Base-by-base conservation (phyloP, 2,329 filamentous ascomycete genomes). In the Penicillium hesseltinei region DNA sequence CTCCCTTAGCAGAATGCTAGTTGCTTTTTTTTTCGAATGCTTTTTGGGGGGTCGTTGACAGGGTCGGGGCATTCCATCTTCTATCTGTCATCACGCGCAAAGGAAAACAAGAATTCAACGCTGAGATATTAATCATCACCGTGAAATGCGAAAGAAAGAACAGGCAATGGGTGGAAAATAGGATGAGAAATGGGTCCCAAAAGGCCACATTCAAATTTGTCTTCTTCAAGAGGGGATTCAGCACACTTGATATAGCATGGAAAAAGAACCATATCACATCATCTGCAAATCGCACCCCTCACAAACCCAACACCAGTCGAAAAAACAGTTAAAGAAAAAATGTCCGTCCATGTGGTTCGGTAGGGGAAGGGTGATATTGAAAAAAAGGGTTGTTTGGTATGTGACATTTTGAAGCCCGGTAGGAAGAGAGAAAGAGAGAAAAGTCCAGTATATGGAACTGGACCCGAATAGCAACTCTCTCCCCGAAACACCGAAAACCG, bases 1-100 rank as follows among this genome's bases (percentile, higher is more conserved):
- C 87, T 87, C 87, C 85, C 75, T 66, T 66, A 62, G 64, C 58
- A 57, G 50, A 51, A 66, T 64, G 64, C 75, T 76, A 23, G 75
- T 76, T 81, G 78, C 77, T 88, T 85, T 63, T 63, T 63, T 86
- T 65, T 86, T 88, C 17, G 62, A 65, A 69, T 66, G 64, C 64
- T 68, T 68, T 68, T 86, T 59, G 84, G 81, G 77, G 77, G 78
- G 75, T 77, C 77, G 74, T 73, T 68, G 67, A 69, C 65, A 70
- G 71, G 70, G 69, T 43, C 66, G 71, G 71, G 69, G 62, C 70
- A 75, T 73, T 79, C 76, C 76, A 78, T 78, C 77, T 78, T 79
- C 76, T 80, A 79, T 78, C 76, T 74, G 73, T 70, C 65, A 65
- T 66, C 69, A 66, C 29, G 54, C 54, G 49, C 51, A 52, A 38